Conservation (phyloP, 768 basidiomycete genomes). For the Podaxis rugospora region DNA sequence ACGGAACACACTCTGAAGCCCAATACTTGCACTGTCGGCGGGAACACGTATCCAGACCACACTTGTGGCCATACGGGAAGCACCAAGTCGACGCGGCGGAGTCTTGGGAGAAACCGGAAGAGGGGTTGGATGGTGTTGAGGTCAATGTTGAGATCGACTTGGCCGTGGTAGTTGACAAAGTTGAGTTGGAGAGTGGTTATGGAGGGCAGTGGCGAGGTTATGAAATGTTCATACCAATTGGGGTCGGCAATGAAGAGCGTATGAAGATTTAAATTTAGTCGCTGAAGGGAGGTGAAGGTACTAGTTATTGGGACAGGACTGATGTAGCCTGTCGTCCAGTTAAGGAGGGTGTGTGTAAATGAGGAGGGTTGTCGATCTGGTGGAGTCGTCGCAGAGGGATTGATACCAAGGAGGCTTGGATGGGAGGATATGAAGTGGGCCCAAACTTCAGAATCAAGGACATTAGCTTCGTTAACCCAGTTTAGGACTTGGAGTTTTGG, state of each 20-base stretch:
- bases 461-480: constrained; percentile 11
- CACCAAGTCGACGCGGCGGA: constrained; percentile 1
- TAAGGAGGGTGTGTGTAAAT: neutral
- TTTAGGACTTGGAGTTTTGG: constrained; percentile 15
- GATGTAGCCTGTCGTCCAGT: neutral
- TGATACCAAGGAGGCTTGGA: constrained; percentile 13
- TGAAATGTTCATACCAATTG: neutral
- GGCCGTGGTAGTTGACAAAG: neutral
- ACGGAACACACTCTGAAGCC: neutral
- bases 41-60: neutral
- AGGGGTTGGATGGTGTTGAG: neutral
- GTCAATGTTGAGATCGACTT: neutral
- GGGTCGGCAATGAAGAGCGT: neutral
- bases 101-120: neutral
- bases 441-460: constrained; percentile 9
- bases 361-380: neutral
- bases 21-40: neutral
- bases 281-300: neutral
- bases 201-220: constrained; percentile 1
- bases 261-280: neutral
- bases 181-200: constrained; percentile 14
- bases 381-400: constrained; percentile 5
- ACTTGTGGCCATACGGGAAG: neutral
- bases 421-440: constrained; percentile 14
- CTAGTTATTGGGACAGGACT: neutral